A percentile compares a stretch with the other conserved stretches of the same genome.
These are phyloP conservation scores for Coleophoma cylindrospora DNA, from an alignment of 2,329 filamentous ascomycete species.

Conservation along the genomic window DNA sequence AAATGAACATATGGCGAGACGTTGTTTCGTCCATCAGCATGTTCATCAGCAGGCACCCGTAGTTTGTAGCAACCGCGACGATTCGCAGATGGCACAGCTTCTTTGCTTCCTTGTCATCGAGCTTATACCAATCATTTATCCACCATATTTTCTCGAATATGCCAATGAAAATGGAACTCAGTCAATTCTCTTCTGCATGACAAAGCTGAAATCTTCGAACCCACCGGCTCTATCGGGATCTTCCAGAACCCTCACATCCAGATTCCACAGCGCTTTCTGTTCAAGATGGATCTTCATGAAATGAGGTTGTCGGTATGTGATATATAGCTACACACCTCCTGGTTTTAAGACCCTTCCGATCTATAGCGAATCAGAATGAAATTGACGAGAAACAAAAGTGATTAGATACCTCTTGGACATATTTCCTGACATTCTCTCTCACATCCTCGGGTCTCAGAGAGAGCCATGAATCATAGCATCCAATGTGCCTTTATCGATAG, in stretches of 20 bases:
- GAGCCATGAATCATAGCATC: conserved; percentile 52
- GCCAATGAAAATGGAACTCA: no score
- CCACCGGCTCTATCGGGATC: conserved; percentile 32
- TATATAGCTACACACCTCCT: conserved; percentile 43
- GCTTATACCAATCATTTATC: no score
- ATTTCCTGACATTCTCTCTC: conserved; percentile 38
- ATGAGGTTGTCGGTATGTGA: conserved; percentile 50
- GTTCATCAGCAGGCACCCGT: no score
- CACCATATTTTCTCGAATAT: no score
- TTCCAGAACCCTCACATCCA: conserved; percentile 37
- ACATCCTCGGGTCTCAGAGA: conserved; percentile 45
- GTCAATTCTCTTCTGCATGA: conserved; percentile 23
- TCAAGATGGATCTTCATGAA: conserved; percentile 45
- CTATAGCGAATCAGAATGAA: conserved; percentile 17
- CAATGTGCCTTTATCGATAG: conserved; percentile 52
- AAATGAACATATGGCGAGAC: no score
- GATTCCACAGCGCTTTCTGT: conserved; percentile 35
- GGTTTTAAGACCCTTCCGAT: conserved; percentile 41
- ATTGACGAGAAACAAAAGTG: not conserved
- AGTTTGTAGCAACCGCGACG: no score
- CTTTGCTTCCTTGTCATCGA: no score
- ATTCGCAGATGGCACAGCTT: no score
- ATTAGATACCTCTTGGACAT: conserved; percentile 40
- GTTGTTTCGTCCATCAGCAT: no score
- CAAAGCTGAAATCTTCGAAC: conserved; percentile 45